phyloP scores from a whole-genome alignment of 148 eudicot species.

The Chenopodium berlandieri region DNA sequence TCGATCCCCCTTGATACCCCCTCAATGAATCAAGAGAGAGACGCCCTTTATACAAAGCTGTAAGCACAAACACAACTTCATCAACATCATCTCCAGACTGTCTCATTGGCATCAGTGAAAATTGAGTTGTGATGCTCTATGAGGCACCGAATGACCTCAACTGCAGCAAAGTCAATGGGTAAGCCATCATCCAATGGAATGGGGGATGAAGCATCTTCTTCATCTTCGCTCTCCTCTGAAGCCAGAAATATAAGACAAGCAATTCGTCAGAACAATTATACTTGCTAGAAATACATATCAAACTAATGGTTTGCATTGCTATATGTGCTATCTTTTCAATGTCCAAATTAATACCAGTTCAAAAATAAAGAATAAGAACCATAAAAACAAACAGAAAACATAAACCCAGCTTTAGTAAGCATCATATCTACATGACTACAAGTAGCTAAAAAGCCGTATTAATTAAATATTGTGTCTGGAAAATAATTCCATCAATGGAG shows the following conservation, averaged over 20 bases:
- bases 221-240: constrained; percentile 63
- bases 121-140: constrained; percentile 86
- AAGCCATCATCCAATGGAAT: constrained; percentile 86
- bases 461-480: no score
- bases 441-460: no score
- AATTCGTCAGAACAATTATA: constrained; percentile 10
- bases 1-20: not conserved
- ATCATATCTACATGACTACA: no score
- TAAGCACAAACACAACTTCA: not conserved
- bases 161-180: constrained; percentile 70
- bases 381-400: not conserved
- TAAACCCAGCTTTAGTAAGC: no score
- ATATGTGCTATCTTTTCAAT: not conserved
- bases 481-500: no score
- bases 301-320: not conserved
- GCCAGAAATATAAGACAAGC: not conserved
- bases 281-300: not conserved
- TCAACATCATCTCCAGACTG: constrained; percentile 68
- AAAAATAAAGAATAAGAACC: not conserved
- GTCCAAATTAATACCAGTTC: not conserved
- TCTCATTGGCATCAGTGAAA: constrained; percentile 86
- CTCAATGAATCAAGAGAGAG: not conserved
- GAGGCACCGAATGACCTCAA: constrained; percentile 84
- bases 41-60: not conserved
- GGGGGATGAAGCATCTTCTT: constrained; percentile 63